A percentile compares a stretch with the other conserved stretches of the same genome.
Evolutionary conservation across 257 asterid genomes (phyloP).

Genomic region (Parsonsia alboflavescens): DNA sequence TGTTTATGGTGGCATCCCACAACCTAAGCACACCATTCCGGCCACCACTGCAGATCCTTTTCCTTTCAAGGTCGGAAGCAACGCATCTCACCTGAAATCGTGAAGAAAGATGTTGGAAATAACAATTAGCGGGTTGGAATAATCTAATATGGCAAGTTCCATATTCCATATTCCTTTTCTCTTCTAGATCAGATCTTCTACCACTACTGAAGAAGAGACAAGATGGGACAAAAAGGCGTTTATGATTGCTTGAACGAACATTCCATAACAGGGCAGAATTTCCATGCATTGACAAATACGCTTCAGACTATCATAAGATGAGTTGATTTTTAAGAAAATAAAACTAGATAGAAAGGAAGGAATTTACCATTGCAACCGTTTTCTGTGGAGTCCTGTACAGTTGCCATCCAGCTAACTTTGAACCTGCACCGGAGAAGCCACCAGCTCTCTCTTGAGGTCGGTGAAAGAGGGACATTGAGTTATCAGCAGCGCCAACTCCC

Average conservation of each 20-base stretch:
- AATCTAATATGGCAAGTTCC: not conserved
- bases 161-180: no score
- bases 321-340: constrained; percentile 4
- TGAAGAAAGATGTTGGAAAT: constrained; percentile 8
- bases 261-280: no score
- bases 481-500: constrained; percentile 97
- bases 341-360: constrained; percentile 9
- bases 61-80: constrained; percentile 86
- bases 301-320: not conserved
- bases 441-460: constrained; percentile 95
- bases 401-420: constrained; percentile 95
- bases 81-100: constrained; percentile 78
- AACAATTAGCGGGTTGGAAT: not conserved
- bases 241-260: not conserved
- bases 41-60: constrained; percentile 87
- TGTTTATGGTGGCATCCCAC: constrained; percentile 98
- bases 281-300: not conserved
- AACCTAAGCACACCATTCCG: constrained; percentile 88
- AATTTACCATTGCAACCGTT: constrained; percentile 73
- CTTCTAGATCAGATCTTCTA: no score
- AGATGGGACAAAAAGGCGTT: not conserved
- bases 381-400: constrained; percentile 88
- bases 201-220: not conserved
- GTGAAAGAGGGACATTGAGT: constrained; percentile 93
- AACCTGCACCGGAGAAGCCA: constrained; percentile 60